Evolutionary conservation across 202 grass and related monocot genomes (phyloP).

Genomic region (Panicum virgatum): DNA sequence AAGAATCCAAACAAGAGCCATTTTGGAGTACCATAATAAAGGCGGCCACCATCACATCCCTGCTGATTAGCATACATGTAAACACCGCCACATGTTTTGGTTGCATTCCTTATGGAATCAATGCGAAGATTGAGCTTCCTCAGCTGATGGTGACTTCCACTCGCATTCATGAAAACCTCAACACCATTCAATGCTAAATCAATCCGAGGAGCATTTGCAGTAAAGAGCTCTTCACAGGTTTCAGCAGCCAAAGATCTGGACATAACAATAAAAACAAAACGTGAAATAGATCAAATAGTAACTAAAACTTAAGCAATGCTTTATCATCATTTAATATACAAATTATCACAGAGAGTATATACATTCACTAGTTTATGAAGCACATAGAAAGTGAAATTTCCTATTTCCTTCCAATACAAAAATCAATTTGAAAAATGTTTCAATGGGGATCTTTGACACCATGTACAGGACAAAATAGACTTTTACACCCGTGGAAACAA

Average conservation of each 20-base stretch:
- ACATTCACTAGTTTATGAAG: slow-evolving; percentile 19
- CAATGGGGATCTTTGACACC: neutral
- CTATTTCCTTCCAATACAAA: neutral
- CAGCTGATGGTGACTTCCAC: slow-evolving; percentile 95
- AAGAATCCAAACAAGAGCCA: neutral
- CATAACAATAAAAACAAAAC: slow-evolving; percentile 28
- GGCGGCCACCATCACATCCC: slow-evolving; percentile 87
- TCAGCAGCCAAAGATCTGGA: slow-evolving; percentile 84
- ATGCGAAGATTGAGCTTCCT: slow-evolving; percentile 98
- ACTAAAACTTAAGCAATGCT: slow-evolving; percentile 8
- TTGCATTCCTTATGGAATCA: slow-evolving; percentile 92
- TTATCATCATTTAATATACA: slow-evolving; percentile 15
- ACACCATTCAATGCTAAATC: slow-evolving; percentile 86
- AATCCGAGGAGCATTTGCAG: slow-evolving; percentile 75
- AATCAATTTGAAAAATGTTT: slow-evolving; percentile 9
- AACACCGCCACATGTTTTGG: slow-evolving; percentile 79
- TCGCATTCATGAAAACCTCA: slow-evolving; percentile 95
- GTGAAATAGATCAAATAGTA: neutral
- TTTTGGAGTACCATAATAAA: slow-evolving; percentile 83
- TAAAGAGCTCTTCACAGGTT: slow-evolving; percentile 98
- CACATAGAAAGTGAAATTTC: neutral
- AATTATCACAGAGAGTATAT: slow-evolving; percentile 4
- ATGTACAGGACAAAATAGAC: neutral
- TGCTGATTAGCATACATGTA: slow-evolving; percentile 98
- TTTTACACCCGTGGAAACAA: neutral